Percentiles rank a stretch among this genome's conserved stretches.
phyloP scores from a whole-genome alignment of 192 early-diverging fungal genomes.

The Coemansia sp. region DNA sequence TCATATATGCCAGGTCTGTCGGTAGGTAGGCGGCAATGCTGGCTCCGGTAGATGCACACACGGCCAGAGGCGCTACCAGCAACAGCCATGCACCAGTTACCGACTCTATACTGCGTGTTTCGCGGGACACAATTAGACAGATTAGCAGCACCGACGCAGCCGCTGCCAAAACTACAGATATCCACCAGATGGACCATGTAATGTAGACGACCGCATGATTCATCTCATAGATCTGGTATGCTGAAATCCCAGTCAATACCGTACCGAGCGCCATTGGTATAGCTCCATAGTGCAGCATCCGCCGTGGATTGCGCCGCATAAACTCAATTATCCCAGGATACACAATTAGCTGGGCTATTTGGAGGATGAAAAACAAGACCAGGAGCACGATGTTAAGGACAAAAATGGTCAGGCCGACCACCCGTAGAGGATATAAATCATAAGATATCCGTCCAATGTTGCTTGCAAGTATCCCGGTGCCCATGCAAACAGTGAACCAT shows the following conservation, averaged over 20 bases:
- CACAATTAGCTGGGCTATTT: conserved; percentile 18
- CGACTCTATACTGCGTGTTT: conserved; percentile 29
- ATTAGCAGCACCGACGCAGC: conserved; percentile 21
- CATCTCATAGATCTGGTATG: background rate
- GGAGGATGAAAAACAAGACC: conserved; percentile 13
- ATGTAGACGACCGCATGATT: background rate
- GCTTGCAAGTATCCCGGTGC: conserved; percentile 52
- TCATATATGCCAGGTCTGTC: background rate
- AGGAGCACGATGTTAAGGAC: conserved; percentile 36
- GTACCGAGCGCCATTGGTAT: conserved; percentile 54
- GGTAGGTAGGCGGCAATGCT: conserved; percentile 28
- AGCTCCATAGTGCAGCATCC: conserved; percentile 52
- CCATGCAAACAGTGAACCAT: conserved; percentile 57
- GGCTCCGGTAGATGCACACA: conserved; percentile 46
- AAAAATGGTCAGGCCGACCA: conserved; percentile 28
- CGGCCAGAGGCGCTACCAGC: conserved; percentile 48
- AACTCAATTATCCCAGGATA: conserved; percentile 29
- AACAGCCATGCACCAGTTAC: conserved; percentile 56
- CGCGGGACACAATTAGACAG: conserved; percentile 31
- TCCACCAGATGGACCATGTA: conserved; percentile 42
- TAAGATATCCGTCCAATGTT: conserved; percentile 37
- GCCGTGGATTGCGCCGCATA: conserved; percentile 41
- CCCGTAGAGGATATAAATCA: conserved; percentile 13
- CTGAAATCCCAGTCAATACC: conserved; percentile 18
- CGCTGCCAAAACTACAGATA: conserved; percentile 27